Base-by-base conservation (phyloP, 495 filamentous ascomycete genomes). In the Neurospora discreta region DNA sequence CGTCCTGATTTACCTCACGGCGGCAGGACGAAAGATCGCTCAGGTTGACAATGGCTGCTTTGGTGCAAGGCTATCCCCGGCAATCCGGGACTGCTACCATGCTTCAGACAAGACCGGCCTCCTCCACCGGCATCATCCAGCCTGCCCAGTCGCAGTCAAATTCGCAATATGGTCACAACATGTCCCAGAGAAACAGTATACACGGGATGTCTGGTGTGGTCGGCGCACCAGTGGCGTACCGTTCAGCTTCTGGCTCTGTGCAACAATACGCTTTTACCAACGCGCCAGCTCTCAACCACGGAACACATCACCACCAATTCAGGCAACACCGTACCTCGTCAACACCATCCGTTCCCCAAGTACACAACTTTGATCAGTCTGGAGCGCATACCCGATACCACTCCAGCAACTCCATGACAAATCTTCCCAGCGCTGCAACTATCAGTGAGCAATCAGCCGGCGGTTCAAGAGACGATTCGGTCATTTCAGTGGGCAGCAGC, bases 11-110 rank as follows among this genome's bases (percentile, higher is more conserved):
- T 6, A 65, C 52, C 26, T 65, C 52, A 15, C 52, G 26, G 52
- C 52, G 52, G 26, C 52, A 26, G 52, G 52, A 65, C 52, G 26
- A 65, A 26, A 65, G 52, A 65, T 65, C 52, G 52, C 52, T 65
- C 52, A 65, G 52, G 52, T 73, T 71, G 77, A 88, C 74, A 78
- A 97, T 97, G 93, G 93, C 93, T 84, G 92, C 93, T 82, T 87
- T 97, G 84, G 92, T 95, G 82, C 93, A 97, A 86, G 88, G 93
- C 74, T 94, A 94, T 79, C 91, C 93, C 76, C 89, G 92, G 82
- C 92, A 93, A 82, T 89, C 89, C 80, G 87, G 88, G 77, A 92
- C 91, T 73, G 88, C 92, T 77, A 91, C 91, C 70, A 90, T 95
- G 88, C 90, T 97, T 74, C 92, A 93, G 79, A 87, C 91, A 73